Percentiles rank a stretch among this genome's conserved stretches.
Evolutionary conservation across 2,329 filamentous ascomycete genomes (phyloP).

Genomic region (Grosmannia huntii): DNA sequence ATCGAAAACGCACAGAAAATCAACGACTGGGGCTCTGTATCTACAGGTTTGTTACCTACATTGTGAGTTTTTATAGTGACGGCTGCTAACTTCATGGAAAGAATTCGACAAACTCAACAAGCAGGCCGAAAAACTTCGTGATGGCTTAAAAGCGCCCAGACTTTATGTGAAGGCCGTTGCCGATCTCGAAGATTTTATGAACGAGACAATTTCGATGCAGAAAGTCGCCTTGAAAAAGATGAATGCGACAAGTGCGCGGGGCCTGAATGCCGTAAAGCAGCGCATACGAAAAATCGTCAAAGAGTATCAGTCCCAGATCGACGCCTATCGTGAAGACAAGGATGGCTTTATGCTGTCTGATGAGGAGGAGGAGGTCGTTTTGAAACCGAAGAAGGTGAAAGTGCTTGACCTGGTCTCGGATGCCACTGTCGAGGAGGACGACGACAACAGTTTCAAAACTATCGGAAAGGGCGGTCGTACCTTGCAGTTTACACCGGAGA

Average conservation of each 20-base stretch:
- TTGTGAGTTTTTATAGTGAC: background rate
- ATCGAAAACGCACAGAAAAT: slow-evolving; percentile 98
- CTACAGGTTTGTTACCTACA: slow-evolving; percentile 52
- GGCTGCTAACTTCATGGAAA: slow-evolving; percentile 21
- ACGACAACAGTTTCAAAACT: slow-evolving; percentile 80
- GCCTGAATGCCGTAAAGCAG: slow-evolving; percentile 93
- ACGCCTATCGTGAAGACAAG: slow-evolving; percentile 74
- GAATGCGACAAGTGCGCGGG: slow-evolving; percentile 90
- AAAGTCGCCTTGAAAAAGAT: slow-evolving; percentile 97
- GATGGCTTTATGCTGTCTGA: slow-evolving; percentile 80
- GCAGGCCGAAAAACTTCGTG: slow-evolving; percentile 65
- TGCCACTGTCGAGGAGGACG: slow-evolving; percentile 45
- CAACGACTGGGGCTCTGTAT: slow-evolving; percentile 90
- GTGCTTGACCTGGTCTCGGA: slow-evolving; percentile 32
- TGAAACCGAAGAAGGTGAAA: slow-evolving; percentile 38
- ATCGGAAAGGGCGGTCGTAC: slow-evolving; percentile 83
- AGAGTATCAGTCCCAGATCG: slow-evolving; percentile 78
- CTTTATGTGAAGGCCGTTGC: slow-evolving; percentile 85
- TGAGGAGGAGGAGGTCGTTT: slow-evolving; percentile 54
- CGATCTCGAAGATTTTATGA: slow-evolving; percentile 88
- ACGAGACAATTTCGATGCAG: slow-evolving; percentile 87
- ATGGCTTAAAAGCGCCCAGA: slow-evolving; percentile 72
- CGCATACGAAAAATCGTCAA: slow-evolving; percentile 98
- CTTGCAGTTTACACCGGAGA: slow-evolving; percentile 87
- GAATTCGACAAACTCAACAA: slow-evolving; percentile 93